Conservation (phyloP, 2,329 filamentous ascomycete genomes). For the Penicillium sp. region DNA sequence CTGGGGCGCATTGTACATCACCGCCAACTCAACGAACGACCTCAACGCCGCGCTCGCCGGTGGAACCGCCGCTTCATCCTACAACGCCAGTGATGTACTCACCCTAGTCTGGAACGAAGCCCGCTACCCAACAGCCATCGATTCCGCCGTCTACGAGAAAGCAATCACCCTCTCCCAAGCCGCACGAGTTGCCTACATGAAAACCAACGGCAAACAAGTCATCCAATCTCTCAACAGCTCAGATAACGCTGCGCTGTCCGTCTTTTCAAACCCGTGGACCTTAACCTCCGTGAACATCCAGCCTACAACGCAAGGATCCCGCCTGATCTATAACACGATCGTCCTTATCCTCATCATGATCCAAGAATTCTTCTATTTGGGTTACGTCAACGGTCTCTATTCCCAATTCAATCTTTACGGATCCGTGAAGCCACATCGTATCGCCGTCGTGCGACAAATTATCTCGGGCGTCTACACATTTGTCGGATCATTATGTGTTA, state of each 20-base stretch:
- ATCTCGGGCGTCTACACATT: slow-evolving; percentile 46
- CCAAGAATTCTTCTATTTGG: slow-evolving; percentile 55
- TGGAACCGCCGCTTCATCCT: slow-evolving; percentile 36
- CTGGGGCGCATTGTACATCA: slow-evolving; percentile 42
- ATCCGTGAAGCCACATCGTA: slow-evolving; percentile 34
- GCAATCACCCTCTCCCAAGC: slow-evolving; percentile 41
- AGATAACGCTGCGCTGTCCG: slow-evolving; percentile 38
- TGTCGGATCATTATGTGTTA: slow-evolving; percentile 45
- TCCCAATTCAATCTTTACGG: slow-evolving; percentile 44
- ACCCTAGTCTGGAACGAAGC: slow-evolving; percentile 53
- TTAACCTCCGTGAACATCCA: slow-evolving; percentile 45
- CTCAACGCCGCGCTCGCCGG: slow-evolving; percentile 44
- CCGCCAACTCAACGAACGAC: slow-evolving; percentile 42
- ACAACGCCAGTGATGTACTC: slow-evolving; percentile 43
- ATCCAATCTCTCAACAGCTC: slow-evolving; percentile 30
- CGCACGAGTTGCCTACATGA: slow-evolving; percentile 40
- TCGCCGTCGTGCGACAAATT: slow-evolving; percentile 39
- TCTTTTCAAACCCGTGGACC: slow-evolving; percentile 46
- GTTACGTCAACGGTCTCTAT: slow-evolving; percentile 51
- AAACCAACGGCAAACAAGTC: slow-evolving; percentile 38
- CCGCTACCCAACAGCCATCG: slow-evolving; percentile 46
- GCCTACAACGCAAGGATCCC: slow-evolving; percentile 47
- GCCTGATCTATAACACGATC: slow-evolving; percentile 52
- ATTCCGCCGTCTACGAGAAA: slow-evolving; percentile 38
- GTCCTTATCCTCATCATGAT: slow-evolving; percentile 52